Percentiles rank a stretch among this genome's conserved stretches.
Conservation (phyloP, 148 eudicot genomes). For the Cornus kousa region DNA sequence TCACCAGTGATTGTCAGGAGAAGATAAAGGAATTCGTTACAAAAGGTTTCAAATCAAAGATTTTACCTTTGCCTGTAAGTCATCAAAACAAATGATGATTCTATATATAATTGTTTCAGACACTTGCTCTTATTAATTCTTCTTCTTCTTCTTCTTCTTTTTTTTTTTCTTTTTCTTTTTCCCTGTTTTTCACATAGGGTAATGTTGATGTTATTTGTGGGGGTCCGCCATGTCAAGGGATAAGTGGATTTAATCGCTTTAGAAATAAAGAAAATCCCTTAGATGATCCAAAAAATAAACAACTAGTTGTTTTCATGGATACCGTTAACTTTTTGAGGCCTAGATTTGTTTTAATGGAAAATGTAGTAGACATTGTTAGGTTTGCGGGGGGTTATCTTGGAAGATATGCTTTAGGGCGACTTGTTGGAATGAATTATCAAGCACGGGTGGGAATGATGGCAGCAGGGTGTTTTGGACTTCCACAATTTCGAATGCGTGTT, state of each 20-base stretch:
- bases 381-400: slow-evolving; percentile 61
- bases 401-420: slow-evolving; percentile 64
- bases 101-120: neutral
- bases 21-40: slow-evolving; percentile 57
- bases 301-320: slow-evolving; percentile 65
- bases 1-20: slow-evolving; percentile 46
- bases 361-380: slow-evolving; percentile 67
- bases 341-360: slow-evolving; percentile 67
- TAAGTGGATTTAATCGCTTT: slow-evolving; percentile 81
- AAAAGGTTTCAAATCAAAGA: slow-evolving; percentile 37
- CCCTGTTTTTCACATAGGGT: slow-evolving; percentile 37
- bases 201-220: slow-evolving; percentile 76
- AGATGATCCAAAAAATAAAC: slow-evolving; percentile 50
- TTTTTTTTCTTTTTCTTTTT: neutral
- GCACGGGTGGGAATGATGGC: slow-evolving; percentile 79
- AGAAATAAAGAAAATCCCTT: slow-evolving; percentile 52
- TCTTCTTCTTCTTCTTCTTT: too few species aligned
- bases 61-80: slow-evolving; percentile 74
- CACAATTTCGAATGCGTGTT: slow-evolving; percentile 76
- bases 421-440: slow-evolving; percentile 72
- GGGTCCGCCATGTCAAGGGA: slow-evolving; percentile 92
- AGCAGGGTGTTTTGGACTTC: slow-evolving; percentile 78
- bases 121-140: neutral
- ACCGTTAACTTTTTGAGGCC: slow-evolving; percentile 61
- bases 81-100: neutral